phyloP scores from a whole-genome alignment of 2,329 filamentous ascomycete genomes.

The Fusarium torulosum region DNA sequence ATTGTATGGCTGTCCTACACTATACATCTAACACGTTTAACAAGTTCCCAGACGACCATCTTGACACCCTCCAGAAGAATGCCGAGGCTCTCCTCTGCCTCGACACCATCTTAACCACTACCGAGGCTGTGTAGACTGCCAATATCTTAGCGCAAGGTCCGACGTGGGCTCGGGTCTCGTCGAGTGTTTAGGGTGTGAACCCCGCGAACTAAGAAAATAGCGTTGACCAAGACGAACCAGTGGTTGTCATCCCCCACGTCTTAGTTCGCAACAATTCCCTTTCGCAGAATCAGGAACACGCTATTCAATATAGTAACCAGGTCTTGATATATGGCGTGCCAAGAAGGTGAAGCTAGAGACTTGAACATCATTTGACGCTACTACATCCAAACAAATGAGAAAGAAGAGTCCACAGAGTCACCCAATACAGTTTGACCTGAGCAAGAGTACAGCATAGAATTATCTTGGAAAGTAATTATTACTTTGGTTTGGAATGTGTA shows the following conservation, averaged over 20 bases:
- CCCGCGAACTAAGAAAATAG: not conserved
- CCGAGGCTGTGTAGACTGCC: not conserved
- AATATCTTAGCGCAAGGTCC: not conserved
- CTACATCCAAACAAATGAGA: not conserved
- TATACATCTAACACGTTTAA: not conserved
- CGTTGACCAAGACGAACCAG: not conserved
- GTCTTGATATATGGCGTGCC: not conserved
- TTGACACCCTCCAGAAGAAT: not conserved
- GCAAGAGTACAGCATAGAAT: not conserved
- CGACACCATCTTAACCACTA: not conserved
- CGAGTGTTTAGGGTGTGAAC: not conserved
- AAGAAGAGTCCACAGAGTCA: not conserved
- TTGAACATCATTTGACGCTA: not conserved
- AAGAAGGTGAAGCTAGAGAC: not conserved
- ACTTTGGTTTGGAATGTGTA: too few species aligned
- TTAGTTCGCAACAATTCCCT: slow-evolving; percentile 4
- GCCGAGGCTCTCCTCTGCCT: not conserved
- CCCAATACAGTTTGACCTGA: not conserved
- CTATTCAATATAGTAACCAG: not conserved
- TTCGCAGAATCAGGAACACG: not conserved
- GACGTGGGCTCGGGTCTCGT: not conserved
- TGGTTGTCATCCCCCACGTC: not conserved
- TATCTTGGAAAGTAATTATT: not conserved
- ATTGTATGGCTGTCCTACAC: not conserved
- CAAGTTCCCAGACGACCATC: not conserved